A percentile compares a stretch with the other conserved stretches of the same genome.
phyloP scores from a whole-genome alignment of 495 filamentous ascomycete species.

The Venustampulla echinocandica region DNA sequence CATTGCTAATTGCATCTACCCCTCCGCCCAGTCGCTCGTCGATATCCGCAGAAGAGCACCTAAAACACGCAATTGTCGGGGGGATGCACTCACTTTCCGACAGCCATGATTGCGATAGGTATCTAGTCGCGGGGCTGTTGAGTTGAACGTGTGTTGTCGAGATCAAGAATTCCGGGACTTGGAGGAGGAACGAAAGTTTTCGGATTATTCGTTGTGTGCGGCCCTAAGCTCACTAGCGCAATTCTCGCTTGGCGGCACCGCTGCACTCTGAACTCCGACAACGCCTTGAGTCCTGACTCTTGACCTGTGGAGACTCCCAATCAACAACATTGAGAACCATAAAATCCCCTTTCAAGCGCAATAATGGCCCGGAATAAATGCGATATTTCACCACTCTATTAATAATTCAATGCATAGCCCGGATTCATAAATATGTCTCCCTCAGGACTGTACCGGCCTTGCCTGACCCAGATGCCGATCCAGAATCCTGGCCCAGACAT shows the following conservation, averaged over 20 bases:
- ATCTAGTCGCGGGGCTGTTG: slow-evolving; percentile 21
- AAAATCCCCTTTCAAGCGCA: too few species aligned
- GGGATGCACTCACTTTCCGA: slow-evolving; percentile 67
- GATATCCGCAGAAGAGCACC: slow-evolving; percentile 7
- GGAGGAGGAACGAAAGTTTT: slow-evolving; percentile 2
- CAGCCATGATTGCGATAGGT: slow-evolving; percentile 71
- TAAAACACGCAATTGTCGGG: slow-evolving; percentile 13
- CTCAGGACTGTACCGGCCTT: too few species aligned
- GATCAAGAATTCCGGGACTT: neutral
- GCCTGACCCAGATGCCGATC: too few species aligned
- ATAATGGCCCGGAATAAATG: too few species aligned
- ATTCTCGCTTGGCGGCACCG: neutral
- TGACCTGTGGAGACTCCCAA: too few species aligned
- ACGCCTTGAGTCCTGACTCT: too few species aligned
- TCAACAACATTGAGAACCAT: too few species aligned
- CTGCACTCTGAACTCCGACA: neutral
- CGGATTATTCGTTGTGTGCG: slow-evolving; percentile 11
- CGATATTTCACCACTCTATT: too few species aligned
- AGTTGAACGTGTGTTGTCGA: slow-evolving; percentile 13
- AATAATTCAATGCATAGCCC: too few species aligned
- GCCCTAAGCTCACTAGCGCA: slow-evolving; percentile 6
- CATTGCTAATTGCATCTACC: slow-evolving; percentile 9
- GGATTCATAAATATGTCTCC: too few species aligned
- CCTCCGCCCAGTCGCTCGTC: slow-evolving; percentile 2
- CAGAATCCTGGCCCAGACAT: too few species aligned